These are phyloP conservation scores for Rhizopogon vulgaris DNA, from an alignment of 768 basidiomycete genomes.

Conservation along the genomic window DNA sequence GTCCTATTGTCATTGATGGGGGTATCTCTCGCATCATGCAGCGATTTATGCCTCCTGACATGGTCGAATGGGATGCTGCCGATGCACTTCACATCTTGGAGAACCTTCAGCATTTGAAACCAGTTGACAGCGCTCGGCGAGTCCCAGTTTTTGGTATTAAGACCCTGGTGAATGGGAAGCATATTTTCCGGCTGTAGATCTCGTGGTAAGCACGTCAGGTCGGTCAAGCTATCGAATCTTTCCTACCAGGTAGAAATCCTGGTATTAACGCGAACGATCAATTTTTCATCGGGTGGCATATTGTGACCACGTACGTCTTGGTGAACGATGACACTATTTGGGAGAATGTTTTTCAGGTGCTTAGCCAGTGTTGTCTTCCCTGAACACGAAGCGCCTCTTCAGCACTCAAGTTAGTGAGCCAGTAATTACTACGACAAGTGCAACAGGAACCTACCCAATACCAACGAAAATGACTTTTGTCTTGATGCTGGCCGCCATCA, in stretches of 20 bases:
- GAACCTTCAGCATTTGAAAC: conserved; percentile 61
- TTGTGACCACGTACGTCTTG: conserved; percentile 65
- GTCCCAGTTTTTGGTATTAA: conserved; percentile 86
- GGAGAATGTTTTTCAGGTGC: conserved; percentile 67
- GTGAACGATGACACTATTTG: conserved; percentile 79
- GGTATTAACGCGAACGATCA: conserved; percentile 4
- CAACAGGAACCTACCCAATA: conserved; percentile 41
- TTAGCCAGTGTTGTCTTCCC: conserved; percentile 98
- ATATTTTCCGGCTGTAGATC: conserved; percentile 19
- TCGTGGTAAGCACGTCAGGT: background rate
- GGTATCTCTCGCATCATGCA: conserved; percentile 80
- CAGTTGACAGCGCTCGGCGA: conserved; percentile 87
- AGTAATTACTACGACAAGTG: background rate
- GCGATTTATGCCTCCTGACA: conserved; percentile 48
- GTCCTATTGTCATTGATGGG: conserved; percentile 42
- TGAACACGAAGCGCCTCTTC: conserved; percentile 84
- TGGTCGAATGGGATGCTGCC: conserved; percentile 73
- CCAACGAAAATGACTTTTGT: conserved; percentile 38
- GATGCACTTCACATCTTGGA: conserved; percentile 55
- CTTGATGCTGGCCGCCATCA: conserved; percentile 13
- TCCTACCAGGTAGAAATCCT: conserved; percentile 89
- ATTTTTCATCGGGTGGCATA: background rate
- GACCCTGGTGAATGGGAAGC: conserved; percentile 48
- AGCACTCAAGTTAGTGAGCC: background rate
- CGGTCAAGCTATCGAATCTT: conserved; percentile 7